A percentile compares a stretch with the other conserved stretches of the same genome.
Conservation (phyloP, 148 eudicot species). For the Chenopodium quinoa region DNA sequence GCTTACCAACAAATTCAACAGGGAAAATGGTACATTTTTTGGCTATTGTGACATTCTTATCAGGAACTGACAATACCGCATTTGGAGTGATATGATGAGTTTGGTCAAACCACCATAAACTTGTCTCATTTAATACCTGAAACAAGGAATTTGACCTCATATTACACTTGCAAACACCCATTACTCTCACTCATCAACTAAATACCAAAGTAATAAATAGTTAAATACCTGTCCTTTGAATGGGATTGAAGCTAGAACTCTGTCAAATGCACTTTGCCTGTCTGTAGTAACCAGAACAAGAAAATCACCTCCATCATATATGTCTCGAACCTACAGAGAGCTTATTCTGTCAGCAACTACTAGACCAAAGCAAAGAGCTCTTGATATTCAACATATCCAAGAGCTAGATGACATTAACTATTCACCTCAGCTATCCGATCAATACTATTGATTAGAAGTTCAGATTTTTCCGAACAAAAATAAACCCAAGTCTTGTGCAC, state of each 20-base stretch:
- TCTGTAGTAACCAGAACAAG: conserved; percentile 93
- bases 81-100: conserved; percentile 82
- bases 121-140: conserved; percentile 92
- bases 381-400: neutral
- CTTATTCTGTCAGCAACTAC: neutral
- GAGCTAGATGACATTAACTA: neutral
- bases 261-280: conserved; percentile 93
- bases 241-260: conserved; percentile 92
- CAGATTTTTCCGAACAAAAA: neutral
- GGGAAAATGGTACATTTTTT: conserved; percentile 94
- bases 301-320: conserved; percentile 84
- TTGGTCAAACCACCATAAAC: conserved; percentile 93
- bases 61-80: conserved; percentile 76
- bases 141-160: conserved; percentile 3
- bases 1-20: conserved; percentile 96
- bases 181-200: no score
- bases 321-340: conserved; percentile 77
- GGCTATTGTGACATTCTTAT: conserved; percentile 88
- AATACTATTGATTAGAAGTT: neutral
- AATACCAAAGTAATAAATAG: no score
- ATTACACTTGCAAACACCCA: neutral
- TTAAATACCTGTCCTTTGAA: conserved; percentile 84
- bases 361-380: neutral
- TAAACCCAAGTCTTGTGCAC: neutral
- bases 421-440: neutral